Base-by-base conservation (phyloP, 2,329 filamentous ascomycete species). In the Botrytis paeoniae region DNA sequence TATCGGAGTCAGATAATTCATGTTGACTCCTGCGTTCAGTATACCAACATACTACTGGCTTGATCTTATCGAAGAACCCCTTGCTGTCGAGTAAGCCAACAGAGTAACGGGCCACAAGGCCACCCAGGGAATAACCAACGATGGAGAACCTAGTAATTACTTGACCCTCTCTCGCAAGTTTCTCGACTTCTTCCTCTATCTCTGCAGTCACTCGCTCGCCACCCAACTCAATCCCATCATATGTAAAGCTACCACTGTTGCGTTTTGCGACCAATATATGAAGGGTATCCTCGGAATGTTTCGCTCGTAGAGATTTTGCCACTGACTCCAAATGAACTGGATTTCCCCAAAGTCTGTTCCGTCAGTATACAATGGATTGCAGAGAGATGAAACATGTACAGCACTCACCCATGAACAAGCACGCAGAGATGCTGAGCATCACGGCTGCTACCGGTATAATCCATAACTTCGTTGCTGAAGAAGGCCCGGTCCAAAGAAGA, bases 61-160 rank as follows among this genome's bases (percentile, higher is more conserved):
- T 87, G 39, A 98, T 86, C 73, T 87, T 86, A 73, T 97, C 91
- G 73, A 98, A 90, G 73, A 93, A 86, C 14, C 94, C 94, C 78
- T 92, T 93, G 71, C 93, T 91, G 78, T 95, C 89, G 5, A 98
- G 85, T 78, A 98, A 84, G 0, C 95, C 95, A 73, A 97, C 87
- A 2, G 93, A 92, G 83, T 97, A 98, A 74, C 95, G 88, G 16
- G 93, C 90, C 7, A 98, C 90, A 10, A 98, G 85, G 0, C 95
- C 95, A 63, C 95, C 95, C 1, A 98, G 86, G 0, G 94, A 97
- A 82, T 98, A 98, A 57, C 95, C 95, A 61, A 95, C 87, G 59
- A 98, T 85, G 81, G 94, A 97, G 76, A 98, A 85, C 83, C 94
- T 97, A 65, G 84, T 91, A 79, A 98, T 92, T 60, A 88, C 87